Base-by-base conservation (phyloP, 148 eudicot genomes). In the Simmondsia chinensis region DNA sequence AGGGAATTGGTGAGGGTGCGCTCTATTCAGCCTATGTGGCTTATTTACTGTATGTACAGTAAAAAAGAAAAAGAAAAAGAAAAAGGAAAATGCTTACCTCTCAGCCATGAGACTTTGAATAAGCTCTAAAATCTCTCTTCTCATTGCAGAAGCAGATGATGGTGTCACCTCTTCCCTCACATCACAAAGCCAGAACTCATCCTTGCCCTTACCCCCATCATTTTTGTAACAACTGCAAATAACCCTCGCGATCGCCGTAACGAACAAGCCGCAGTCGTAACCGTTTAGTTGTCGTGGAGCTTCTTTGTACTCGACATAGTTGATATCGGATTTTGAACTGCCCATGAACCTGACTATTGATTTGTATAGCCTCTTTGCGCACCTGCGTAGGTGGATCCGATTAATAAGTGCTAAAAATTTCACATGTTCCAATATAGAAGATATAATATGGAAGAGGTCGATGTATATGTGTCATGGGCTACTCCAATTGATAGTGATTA, bases 181-280 rank as follows among this genome's bases (percentile, higher is more conserved):
- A 11, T 14, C 41, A 30, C 63, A 35, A 43, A 69, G 70, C 95
- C 95, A 89, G 33, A 89, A 50, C 23, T 45, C 57, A 12, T 59
- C 74, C 36, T 15, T 53, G 25, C 76, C 59, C 17, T 30, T 37
- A 39, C 11, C 13, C 15, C 52, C 57, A 20, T 43, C 54, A 20
- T 50, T 66, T 25, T 18, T 30, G 39, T 77, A 76, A 93, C 97
- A 89, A 3, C 36, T 33, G 36, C 87, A 84, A 32, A 89, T 67
- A 29, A 51, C 72, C 61, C 73, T 56, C 8, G 93, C 82, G 57
- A 72, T 76, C 23, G 95, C 95, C n/a, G 35, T 24, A 26, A 81
- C 82, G 54, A 68, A 89, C 40, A 89, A 18, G 18, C 97, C 95
- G 61, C 97, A 89, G 54, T 89, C 97, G 45, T 84, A 72, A 3